phyloP scores from a whole-genome alignment of 2,329 filamentous ascomycete genomes.

The Byssoonygena ceratinophila region DNA sequence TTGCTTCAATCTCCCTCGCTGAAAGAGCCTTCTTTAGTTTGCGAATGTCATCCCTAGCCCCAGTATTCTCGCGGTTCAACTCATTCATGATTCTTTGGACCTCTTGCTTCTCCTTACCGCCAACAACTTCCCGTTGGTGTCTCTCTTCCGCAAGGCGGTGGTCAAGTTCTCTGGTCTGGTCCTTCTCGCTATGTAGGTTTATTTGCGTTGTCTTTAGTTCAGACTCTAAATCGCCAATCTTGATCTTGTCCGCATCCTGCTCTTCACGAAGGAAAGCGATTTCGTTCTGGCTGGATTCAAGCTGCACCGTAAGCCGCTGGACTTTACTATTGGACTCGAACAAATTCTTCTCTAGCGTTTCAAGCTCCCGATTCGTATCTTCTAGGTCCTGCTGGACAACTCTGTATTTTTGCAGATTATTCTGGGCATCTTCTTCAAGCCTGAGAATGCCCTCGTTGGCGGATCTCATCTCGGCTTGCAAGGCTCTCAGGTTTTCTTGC shows the following conservation, averaged over 20 bases:
- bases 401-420: constrained; percentile 66
- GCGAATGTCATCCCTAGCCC: constrained; percentile 75
- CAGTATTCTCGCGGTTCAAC: constrained; percentile 71
- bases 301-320: constrained; percentile 76
- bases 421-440: constrained; percentile 79
- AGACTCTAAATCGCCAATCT: constrained; percentile 86
- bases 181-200: constrained; percentile 71
- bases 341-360: constrained; percentile 72
- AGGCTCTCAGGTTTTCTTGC: constrained; percentile 76
- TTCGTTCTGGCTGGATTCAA: constrained; percentile 84
- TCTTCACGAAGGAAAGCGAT: constrained; percentile 93
- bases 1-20: constrained; percentile 75
- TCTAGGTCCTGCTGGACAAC: constrained; percentile 72
- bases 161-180: constrained; percentile 61
- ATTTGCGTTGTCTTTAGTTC: constrained; percentile 69
- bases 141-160: constrained; percentile 68
- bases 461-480: constrained; percentile 87
- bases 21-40: constrained; percentile 72
- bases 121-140: constrained; percentile 74
- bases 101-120: constrained; percentile 84
- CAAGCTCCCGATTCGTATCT: constrained; percentile 76
- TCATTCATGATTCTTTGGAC: constrained; percentile 89
- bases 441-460: constrained; percentile 78
- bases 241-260: constrained; percentile 95
- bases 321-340: constrained; percentile 79